A percentile compares a stretch with the other conserved stretches of the same genome.
Conservation (phyloP, 192 early-diverging fungal species). For the Phlyctochytrium bullatum region DNA sequence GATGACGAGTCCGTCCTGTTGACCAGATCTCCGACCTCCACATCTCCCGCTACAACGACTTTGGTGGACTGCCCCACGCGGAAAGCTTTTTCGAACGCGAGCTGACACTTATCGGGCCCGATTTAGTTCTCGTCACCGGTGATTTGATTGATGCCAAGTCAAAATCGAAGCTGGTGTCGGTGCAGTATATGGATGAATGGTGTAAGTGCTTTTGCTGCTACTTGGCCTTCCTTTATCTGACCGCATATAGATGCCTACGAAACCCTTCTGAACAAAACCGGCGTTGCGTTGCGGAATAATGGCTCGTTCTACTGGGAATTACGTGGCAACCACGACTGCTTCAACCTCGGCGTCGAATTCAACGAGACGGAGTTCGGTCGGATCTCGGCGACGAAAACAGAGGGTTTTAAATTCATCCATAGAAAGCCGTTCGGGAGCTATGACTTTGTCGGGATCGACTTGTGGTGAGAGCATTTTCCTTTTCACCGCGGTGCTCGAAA, state of each 20-base stretch:
- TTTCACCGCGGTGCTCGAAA: slow-evolving; percentile 5
- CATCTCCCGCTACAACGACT: slow-evolving; percentile 66
- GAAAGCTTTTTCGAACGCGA: slow-evolving; percentile 47
- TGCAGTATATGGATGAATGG: slow-evolving; percentile 86
- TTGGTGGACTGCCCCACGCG: slow-evolving; percentile 75
- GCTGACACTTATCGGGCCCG: slow-evolving; percentile 74
- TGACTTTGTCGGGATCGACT: slow-evolving; percentile 80
- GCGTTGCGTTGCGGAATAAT: slow-evolving; percentile 44
- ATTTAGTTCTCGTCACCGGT: slow-evolving; percentile 78
- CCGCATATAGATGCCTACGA: slow-evolving; percentile 48
- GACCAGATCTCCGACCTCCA: slow-evolving; percentile 81
- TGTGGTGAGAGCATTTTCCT: slow-evolving; percentile 53
- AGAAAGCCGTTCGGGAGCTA: slow-evolving; percentile 72
- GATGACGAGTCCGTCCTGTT: background rate
- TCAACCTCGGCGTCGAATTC: slow-evolving; percentile 55
- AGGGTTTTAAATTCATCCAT: slow-evolving; percentile 22
- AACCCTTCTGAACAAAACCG: slow-evolving; percentile 52
- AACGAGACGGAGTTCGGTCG: slow-evolving; percentile 1
- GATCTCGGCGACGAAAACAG: slow-evolving; percentile 4
- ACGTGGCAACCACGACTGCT: slow-evolving; percentile 95
- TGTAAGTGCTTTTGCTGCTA: slow-evolving; percentile 20
- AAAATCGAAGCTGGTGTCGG: slow-evolving; percentile 55
- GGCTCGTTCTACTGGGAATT: slow-evolving; percentile 77
- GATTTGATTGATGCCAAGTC: slow-evolving; percentile 90
- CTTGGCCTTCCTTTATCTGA: too few species aligned